phyloP scores from a whole-genome alignment of 163 green algal genomes.

The Smithsoniella earleae region DNA sequence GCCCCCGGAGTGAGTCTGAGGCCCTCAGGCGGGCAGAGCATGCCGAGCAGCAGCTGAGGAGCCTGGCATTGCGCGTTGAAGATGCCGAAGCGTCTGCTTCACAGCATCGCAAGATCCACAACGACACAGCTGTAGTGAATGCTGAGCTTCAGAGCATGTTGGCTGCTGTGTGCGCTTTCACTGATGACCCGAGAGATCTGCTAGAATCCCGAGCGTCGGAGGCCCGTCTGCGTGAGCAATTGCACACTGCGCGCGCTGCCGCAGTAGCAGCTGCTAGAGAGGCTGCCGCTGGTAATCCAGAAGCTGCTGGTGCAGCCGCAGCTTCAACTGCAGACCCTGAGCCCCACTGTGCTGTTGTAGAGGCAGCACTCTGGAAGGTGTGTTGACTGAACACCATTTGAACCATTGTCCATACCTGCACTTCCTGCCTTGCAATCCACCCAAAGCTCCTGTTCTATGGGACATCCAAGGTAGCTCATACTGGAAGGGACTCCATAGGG shows the following conservation, averaged over 20 bases:
- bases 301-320: background rate
- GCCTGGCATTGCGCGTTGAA: background rate
- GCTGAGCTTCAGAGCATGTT: constrained; percentile 28
- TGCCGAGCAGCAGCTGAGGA: constrained; percentile 9
- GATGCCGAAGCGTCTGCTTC: background rate
- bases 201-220: constrained; percentile 3
- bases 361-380: background rate
- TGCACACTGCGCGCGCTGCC: background rate
- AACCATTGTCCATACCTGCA: too few species aligned
- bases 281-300: background rate
- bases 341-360: constrained; percentile 7
- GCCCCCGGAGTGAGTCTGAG: background rate
- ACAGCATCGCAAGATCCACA: background rate
- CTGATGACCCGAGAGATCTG: constrained; percentile 7
- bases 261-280: background rate
- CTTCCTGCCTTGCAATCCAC: too few species aligned
- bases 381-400: too few species aligned
- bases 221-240: background rate
- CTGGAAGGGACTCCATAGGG: too few species aligned
- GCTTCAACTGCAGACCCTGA: background rate
- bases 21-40: background rate
- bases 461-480: too few species aligned
- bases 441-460: too few species aligned
- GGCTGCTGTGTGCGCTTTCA: constrained; percentile 9
- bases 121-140: background rate